Percentiles rank a stretch among this genome's conserved stretches.
Conservation (phyloP, 495 filamentous ascomycete genomes). For the Annulohypoxylon moriforme region DNA sequence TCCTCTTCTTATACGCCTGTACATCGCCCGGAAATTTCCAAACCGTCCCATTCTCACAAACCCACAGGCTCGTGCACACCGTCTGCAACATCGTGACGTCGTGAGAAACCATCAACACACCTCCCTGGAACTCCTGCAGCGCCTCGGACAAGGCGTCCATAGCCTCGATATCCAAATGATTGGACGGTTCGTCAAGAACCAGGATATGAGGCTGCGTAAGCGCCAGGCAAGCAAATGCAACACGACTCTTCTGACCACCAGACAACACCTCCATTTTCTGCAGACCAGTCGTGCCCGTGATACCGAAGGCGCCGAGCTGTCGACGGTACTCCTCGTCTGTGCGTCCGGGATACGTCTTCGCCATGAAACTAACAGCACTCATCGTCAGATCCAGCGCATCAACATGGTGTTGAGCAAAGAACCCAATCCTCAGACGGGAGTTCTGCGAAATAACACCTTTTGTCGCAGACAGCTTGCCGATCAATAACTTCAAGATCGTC, state of each 20-base stretch:
- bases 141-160: slow-evolving; percentile 95
- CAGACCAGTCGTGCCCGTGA: slow-evolving; percentile 95
- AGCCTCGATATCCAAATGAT: slow-evolving; percentile 98
- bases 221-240: slow-evolving; percentile 94
- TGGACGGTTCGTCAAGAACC: slow-evolving; percentile 97
- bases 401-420: slow-evolving; percentile 99
- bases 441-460: slow-evolving; percentile 86
- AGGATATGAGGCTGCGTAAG: slow-evolving; percentile 95
- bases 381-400: slow-evolving; percentile 92
- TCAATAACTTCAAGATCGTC: slow-evolving; percentile 93
- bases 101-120: slow-evolving; percentile 98
- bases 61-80: slow-evolving; percentile 94
- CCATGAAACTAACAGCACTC: slow-evolving; percentile 94
- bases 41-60: slow-evolving; percentile 95
- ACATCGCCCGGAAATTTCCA: slow-evolving; percentile 96
- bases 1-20: slow-evolving; percentile 97
- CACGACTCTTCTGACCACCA: slow-evolving; percentile 97
- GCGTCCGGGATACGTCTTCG: slow-evolving; percentile 88
- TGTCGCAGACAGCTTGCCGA: slow-evolving; percentile 81
- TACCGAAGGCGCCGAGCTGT: slow-evolving; percentile 96
- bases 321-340: slow-evolving; percentile 97
- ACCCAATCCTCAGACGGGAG: slow-evolving; percentile 87
- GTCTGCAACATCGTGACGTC: slow-evolving; percentile 99
- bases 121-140: slow-evolving; percentile 87
- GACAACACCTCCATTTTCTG: slow-evolving; percentile 96